Conservation (phyloP, 495 filamentous ascomycete genomes). For the Tuber aestivum region DNA sequence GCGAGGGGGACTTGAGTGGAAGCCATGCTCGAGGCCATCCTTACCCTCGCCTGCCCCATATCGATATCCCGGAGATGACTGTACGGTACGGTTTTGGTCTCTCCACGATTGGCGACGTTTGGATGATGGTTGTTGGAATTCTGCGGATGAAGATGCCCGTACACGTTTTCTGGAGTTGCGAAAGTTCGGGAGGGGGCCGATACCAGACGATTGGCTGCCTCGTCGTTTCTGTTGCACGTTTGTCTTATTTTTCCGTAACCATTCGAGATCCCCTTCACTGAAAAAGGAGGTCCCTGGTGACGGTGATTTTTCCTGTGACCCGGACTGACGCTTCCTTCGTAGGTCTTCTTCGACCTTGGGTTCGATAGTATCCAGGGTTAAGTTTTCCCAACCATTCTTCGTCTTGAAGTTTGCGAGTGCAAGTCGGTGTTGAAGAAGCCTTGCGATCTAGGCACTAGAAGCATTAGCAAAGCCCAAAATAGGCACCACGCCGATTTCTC, state of each 20-base stretch:
- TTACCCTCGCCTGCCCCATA: constrained; percentile 36
- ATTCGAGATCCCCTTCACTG: constrained; percentile 41
- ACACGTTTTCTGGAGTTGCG: constrained; percentile 37
- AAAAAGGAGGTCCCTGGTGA: constrained; percentile 39
- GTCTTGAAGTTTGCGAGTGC: constrained; percentile 95
- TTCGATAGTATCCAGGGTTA: constrained; percentile 68
- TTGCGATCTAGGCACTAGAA: constrained; percentile 63
- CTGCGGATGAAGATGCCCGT: constrained; percentile 31
- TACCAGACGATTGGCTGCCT: constrained; percentile 35
- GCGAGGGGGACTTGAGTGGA: constrained; percentile 44
- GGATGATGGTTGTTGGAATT: constrained; percentile 35
- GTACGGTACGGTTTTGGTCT: constrained; percentile 33
- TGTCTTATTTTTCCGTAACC: constrained; percentile 36
- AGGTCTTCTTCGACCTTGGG: constrained; percentile 66
- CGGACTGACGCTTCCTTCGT: constrained; percentile 53
- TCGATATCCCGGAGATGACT: constrained; percentile 41
- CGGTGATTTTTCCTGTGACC: constrained; percentile 34
- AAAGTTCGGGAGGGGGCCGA: constrained; percentile 40
- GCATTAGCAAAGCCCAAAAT: constrained; percentile 31
- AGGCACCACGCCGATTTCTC: constrained; percentile 21
- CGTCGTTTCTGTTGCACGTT: constrained; percentile 30
- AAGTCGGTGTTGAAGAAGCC: constrained; percentile 82
- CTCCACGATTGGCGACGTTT: constrained; percentile 41
- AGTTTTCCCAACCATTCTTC: constrained; percentile 78
- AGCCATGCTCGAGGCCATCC: constrained; percentile 37